Evolutionary conservation across 495 filamentous ascomycete genomes (phyloP).

Genomic region (Mycothermus thermophilus): DNA sequence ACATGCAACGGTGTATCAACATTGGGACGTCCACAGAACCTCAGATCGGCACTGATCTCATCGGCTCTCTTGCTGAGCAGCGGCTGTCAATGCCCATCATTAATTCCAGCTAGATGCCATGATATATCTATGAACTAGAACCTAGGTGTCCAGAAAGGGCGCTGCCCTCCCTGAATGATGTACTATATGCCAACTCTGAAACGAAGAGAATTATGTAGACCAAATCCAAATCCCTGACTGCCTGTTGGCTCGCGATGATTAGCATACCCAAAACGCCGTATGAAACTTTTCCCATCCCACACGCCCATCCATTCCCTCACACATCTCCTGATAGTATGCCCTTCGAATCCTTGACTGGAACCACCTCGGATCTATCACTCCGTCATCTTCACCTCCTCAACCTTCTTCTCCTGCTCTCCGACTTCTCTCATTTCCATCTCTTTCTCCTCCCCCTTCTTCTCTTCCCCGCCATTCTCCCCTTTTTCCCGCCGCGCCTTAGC

Average conservation of each 20-base stretch:
- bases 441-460: background rate
- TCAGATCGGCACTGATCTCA: too few species aligned
- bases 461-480: background rate
- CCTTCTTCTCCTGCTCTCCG: slow-evolving; percentile 39
- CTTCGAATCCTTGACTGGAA: background rate
- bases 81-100: too few species aligned
- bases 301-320: background rate
- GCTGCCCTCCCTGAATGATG: too few species aligned
- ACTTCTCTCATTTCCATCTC: too few species aligned
- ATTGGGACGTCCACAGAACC: too few species aligned
- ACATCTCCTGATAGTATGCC: background rate
- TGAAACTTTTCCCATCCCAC: background rate
- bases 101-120: too few species aligned
- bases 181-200: too few species aligned
- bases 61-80: too few species aligned
- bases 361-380: background rate
- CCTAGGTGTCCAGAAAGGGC: too few species aligned
- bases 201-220: background rate
- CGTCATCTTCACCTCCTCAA: slow-evolving; percentile 1
- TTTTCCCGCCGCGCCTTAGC: slow-evolving; percentile 7
- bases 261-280: background rate
- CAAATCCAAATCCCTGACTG: too few species aligned
- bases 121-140: too few species aligned
- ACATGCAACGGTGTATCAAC: too few species aligned
- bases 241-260: background rate